A percentile compares a stretch with the other conserved stretches of the same genome.
phyloP scores from a whole-genome alignment of 2,329 filamentous ascomycete species.

The Fusarium sp. region DNA sequence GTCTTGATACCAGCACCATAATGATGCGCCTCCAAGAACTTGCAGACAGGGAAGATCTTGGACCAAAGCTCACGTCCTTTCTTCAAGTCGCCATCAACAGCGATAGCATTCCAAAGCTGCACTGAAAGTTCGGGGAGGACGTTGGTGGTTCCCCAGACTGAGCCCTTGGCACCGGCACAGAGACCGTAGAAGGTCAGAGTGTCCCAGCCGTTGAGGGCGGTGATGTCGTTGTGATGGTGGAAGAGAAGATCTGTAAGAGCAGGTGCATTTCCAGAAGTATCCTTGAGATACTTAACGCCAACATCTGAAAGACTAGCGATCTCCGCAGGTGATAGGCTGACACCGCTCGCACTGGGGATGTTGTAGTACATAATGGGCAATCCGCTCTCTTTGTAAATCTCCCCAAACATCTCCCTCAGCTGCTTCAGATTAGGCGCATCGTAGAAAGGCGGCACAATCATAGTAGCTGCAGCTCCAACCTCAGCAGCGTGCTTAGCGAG shows the following conservation, averaged over 20 bases:
- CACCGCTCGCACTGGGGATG: conserved; percentile 59
- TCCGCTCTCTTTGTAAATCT: conserved; percentile 52
- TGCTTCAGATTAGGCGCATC: conserved; percentile 54
- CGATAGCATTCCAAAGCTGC: conserved; percentile 58
- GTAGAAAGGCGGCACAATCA: conserved; percentile 63
- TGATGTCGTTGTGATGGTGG: conserved; percentile 51
- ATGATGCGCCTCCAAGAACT: conserved; percentile 60
- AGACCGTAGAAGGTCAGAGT: conserved; percentile 64
- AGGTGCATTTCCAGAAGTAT: conserved; percentile 62
- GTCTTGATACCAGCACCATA: conserved; percentile 61
- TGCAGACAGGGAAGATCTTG: conserved; percentile 61
- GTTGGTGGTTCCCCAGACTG: conserved; percentile 62
- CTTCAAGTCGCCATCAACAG: conserved; percentile 51
- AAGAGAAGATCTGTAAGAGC: conserved; percentile 62
- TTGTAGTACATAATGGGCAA: conserved; percentile 63
- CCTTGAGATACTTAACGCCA: conserved; percentile 62
- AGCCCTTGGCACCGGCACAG: conserved; percentile 59
- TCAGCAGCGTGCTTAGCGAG: conserved; percentile 49
- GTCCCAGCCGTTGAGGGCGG: conserved; percentile 64
- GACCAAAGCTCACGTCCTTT: conserved; percentile 58
- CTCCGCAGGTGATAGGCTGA: conserved; percentile 54
- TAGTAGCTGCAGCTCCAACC: conserved; percentile 52
- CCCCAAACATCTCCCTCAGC: conserved; percentile 51
- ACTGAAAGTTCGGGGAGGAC: conserved; percentile 60
- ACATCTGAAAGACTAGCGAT: conserved; percentile 56